These are phyloP conservation scores for Neolecta irregularis DNA, from an alignment of 1,139 yeast genomes.

Conservation along the genomic window DNA sequence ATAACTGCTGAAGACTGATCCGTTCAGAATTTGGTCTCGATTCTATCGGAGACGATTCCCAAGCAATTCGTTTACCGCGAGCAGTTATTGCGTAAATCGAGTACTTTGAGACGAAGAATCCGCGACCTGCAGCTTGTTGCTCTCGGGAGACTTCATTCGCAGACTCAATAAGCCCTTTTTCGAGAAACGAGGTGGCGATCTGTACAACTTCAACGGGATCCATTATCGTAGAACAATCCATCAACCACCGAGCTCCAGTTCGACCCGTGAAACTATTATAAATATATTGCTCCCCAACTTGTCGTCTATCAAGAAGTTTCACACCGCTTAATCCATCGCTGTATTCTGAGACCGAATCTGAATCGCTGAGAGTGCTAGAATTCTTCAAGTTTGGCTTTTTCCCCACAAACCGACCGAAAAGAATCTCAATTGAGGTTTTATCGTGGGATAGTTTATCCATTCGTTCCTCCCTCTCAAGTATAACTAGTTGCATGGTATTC, in stretches of 20 bases:
- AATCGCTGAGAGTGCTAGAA: slow-evolving; percentile 34
- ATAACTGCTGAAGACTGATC: too few species aligned
- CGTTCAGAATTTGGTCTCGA: too few species aligned
- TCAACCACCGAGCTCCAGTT: slow-evolving; percentile 69
- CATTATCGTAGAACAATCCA: slow-evolving; percentile 72
- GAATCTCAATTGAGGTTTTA: slow-evolving; percentile 44
- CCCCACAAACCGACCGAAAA: slow-evolving; percentile 56
- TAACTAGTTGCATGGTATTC: slow-evolving; percentile 58
- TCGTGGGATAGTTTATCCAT: slow-evolving; percentile 54
- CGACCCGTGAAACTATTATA: slow-evolving; percentile 54
- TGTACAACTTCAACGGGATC: slow-evolving; percentile 44
- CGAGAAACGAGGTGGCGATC: slow-evolving; percentile 43
- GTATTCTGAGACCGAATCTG: slow-evolving; percentile 12
- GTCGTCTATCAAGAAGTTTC: slow-evolving; percentile 12
- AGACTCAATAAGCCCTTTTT: slow-evolving; percentile 32
- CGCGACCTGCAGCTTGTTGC: slow-evolving; percentile 9
- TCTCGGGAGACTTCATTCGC: slow-evolving; percentile 29
- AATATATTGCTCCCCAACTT: slow-evolving; percentile 17
- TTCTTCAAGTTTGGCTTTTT: slow-evolving; percentile 54
- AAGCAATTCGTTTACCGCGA: slow-evolving; percentile 27
- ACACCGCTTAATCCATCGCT: slow-evolving; percentile 15
- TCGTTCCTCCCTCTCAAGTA: slow-evolving; percentile 48
- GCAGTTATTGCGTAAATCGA: slow-evolving; percentile 28
- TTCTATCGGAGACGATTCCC: too few species aligned
- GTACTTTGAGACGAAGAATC: slow-evolving; percentile 24